Conservation (phyloP, 148 eudicot genomes). For the Persicaria maculosa region DNA sequence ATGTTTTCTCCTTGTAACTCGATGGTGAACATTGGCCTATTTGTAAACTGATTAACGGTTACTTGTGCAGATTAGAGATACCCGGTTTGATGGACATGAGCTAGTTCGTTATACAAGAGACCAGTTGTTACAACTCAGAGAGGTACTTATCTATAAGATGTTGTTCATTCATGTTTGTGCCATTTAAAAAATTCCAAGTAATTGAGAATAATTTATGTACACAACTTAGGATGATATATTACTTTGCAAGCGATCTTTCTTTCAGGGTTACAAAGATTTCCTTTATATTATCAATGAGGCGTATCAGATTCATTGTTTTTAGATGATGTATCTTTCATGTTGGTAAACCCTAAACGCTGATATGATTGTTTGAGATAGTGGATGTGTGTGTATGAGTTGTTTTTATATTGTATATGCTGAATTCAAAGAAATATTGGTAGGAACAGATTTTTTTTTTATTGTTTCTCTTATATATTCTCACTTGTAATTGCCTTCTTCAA, state of each 20-base stretch:
- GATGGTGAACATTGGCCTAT: not conserved
- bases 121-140: constrained; percentile 69
- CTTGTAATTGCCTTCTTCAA: too few species aligned
- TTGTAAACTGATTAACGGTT: not conserved
- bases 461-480: too few species aligned
- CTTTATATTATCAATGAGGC: too few species aligned
- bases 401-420: too few species aligned
- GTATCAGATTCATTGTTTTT: too few species aligned
- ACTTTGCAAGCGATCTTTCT: not conserved
- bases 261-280: too few species aligned
- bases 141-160: constrained; percentile 37
- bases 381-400: too few species aligned
- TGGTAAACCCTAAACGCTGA: too few species aligned
- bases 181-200: not conserved
- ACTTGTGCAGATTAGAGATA: constrained; percentile 54
- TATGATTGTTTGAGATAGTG: too few species aligned
- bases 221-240: not conserved
- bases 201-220: not conserved
- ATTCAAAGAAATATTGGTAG: too few species aligned
- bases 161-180: not conserved
- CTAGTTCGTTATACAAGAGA: constrained; percentile 63
- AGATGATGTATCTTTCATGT: too few species aligned
- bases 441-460: too few species aligned
- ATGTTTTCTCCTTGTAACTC: not conserved
- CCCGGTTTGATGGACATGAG: constrained; percentile 70